Conservation (phyloP, 352 stramenopile species). For the Phytophthora citrophthora region DNA sequence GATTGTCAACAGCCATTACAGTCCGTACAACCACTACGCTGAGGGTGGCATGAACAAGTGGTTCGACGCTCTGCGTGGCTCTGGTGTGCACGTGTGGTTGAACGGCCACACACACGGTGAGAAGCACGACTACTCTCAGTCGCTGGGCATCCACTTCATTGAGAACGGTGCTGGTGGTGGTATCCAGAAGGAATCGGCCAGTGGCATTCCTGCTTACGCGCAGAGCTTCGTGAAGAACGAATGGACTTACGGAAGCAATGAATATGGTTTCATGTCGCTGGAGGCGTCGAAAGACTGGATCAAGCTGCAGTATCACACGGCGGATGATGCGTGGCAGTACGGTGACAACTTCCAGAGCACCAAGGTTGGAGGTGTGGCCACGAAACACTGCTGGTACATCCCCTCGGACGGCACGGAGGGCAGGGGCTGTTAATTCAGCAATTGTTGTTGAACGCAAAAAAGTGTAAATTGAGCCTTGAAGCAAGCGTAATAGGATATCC, state of each 20-base stretch:
- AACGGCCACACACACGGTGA: slow-evolving; percentile 31
- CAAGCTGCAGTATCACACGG: slow-evolving; percentile 38
- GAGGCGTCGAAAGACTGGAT: slow-evolving; percentile 54
- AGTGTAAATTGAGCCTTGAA: neutral
- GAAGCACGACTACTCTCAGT: slow-evolving; percentile 55
- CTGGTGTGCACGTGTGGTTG: slow-evolving; percentile 53
- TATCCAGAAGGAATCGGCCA: slow-evolving; percentile 57
- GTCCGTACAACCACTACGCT: slow-evolving; percentile 19
- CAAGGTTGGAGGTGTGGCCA: slow-evolving; percentile 10
- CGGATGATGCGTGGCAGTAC: slow-evolving; percentile 8
- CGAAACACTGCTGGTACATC: slow-evolving; percentile 22
- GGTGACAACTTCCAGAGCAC: slow-evolving; percentile 5
- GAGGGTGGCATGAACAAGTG: slow-evolving; percentile 19
- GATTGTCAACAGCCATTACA: slow-evolving; percentile 31
- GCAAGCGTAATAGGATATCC: neutral
- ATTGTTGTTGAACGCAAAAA: neutral
- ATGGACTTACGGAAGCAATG: slow-evolving; percentile 41
- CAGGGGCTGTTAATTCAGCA: neutral
- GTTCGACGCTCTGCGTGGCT: slow-evolving; percentile 14
- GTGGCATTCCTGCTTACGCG: slow-evolving; percentile 52
- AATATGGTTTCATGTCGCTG: slow-evolving; percentile 45
- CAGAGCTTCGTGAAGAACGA: slow-evolving; percentile 48
- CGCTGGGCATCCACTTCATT: slow-evolving; percentile 63
- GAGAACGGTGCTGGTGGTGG: slow-evolving; percentile 72
- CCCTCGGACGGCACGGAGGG: slow-evolving; percentile 4